These are phyloP conservation scores for Cunninghamia lanceolata DNA, from an alignment of 75 land plant species.

Conservation along the genomic window DNA sequence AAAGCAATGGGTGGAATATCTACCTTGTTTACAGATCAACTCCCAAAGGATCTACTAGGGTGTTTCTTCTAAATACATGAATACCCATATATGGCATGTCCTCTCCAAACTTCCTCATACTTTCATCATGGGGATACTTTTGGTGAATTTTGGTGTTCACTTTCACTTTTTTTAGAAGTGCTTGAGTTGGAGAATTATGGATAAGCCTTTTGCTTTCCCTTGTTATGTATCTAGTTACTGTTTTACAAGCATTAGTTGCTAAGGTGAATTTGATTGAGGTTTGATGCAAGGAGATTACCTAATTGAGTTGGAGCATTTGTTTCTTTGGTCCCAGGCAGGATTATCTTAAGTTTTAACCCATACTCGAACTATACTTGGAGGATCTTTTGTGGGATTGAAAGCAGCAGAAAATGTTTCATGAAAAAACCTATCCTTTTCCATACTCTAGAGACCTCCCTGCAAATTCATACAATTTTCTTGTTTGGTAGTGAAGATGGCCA, in stretches of 20 bases:
- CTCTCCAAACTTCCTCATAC: too few species aligned
- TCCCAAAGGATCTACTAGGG: background rate
- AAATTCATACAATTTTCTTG: background rate
- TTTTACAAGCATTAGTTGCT: background rate
- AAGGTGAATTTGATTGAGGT: background rate
- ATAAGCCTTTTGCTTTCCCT: background rate
- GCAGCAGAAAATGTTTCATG: background rate
- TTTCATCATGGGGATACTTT: too few species aligned
- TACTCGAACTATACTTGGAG: too few species aligned
- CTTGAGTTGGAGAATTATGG: background rate
- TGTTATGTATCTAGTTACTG: background rate
- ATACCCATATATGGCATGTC: too few species aligned
- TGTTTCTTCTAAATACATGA: background rate
- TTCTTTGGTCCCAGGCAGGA: background rate
- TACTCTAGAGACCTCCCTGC: background rate
- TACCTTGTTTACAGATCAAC: too few species aligned
- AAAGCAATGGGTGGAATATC: too few species aligned
- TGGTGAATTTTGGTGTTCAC: too few species aligned
- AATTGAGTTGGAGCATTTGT: background rate
- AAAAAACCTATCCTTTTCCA: background rate
- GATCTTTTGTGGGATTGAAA: too few species aligned
- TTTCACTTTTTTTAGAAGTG: background rate
- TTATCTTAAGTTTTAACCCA: too few species aligned
- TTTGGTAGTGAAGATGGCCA: background rate
- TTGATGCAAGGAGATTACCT: background rate